Percentiles rank a stretch among this genome's conserved stretches.
Conservation (phyloP, 495 filamentous ascomycete species). For the Neurospora sp. region DNA sequence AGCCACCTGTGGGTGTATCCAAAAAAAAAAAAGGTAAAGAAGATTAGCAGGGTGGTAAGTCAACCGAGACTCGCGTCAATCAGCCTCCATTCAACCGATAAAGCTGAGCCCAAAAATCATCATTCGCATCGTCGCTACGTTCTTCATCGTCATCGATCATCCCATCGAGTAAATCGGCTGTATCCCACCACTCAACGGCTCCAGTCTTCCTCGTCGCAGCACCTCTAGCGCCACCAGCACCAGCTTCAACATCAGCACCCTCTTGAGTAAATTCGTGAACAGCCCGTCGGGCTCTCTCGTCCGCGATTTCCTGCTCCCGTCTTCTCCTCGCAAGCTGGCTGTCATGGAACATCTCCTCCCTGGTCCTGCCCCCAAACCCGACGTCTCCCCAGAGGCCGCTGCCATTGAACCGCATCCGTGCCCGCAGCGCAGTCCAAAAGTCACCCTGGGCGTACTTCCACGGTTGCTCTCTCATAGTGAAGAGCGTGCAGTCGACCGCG, state of each 20-base stretch:
- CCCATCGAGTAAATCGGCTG: conserved; percentile 2
- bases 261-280: neutral
- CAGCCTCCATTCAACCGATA: neutral
- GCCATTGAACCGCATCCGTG: conserved; percentile 5
- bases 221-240: neutral
- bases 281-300: conserved; percentile 6
- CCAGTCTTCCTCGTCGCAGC: neutral
- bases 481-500: conserved; percentile 56
- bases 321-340: conserved; percentile 31
- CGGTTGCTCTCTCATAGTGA: conserved; percentile 54
- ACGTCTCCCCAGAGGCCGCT: conserved; percentile 4
- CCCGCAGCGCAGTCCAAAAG: conserved; percentile 26
- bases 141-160: neutral
- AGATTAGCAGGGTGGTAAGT: neutral
- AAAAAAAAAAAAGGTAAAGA: neutral
- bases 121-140: neutral
- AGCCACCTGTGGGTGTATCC: neutral
- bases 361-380: conserved; percentile 21
- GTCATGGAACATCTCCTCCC: conserved; percentile 38
- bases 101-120: neutral
- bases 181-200: conserved; percentile 16
- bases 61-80: neutral
- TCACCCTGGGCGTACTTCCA: conserved; percentile 48
- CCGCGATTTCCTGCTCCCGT: conserved; percentile 29
- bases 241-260: neutral